These are phyloP conservation scores for Salmacisia buchloeana DNA, from an alignment of 1,284 basidiomycete species.

Conservation along the genomic window DNA sequence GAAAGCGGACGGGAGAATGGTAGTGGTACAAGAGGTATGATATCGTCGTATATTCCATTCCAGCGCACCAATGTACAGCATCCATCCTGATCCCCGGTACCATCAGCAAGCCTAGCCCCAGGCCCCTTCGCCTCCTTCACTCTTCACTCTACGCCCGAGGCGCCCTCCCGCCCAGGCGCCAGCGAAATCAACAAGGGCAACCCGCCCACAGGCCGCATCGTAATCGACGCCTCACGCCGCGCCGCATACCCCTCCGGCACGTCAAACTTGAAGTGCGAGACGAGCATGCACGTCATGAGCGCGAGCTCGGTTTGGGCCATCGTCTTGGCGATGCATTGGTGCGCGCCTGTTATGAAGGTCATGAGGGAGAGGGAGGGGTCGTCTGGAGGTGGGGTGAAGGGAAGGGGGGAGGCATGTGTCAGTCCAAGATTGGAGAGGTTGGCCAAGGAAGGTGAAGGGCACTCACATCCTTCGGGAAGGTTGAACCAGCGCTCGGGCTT, in stretches of 20 bases:
- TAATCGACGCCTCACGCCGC: conserved; percentile 29
- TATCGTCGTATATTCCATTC: no score
- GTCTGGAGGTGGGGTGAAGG: no score
- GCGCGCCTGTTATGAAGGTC: conserved; percentile 37
- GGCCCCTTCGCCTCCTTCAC: no score
- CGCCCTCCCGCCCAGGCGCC: not conserved
- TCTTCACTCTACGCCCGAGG: no score
- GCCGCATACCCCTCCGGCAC: conserved; percentile 19
- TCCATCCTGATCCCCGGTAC: no score
- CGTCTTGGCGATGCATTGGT: conserved; percentile 35
- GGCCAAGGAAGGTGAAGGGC: no score
- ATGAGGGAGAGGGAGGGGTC: conserved; percentile 29
- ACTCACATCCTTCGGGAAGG: conserved; percentile 32
- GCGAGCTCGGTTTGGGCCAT: conserved; percentile 40
- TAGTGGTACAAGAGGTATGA: no score
- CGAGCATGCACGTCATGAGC: conserved; percentile 27
- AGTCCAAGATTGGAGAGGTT: no score
- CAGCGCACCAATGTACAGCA: no score
- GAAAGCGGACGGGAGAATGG: no score
- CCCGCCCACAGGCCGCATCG: conserved; percentile 37
- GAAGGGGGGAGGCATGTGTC: no score
- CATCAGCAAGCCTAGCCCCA: no score
- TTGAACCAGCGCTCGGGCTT: conserved; percentile 37
- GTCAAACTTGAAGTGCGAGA: conserved; percentile 34
- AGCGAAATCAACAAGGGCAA: conserved; percentile 21